Conservation (phyloP, 495 filamentous ascomycete genomes). For the Lophiostoma macrostomum region DNA sequence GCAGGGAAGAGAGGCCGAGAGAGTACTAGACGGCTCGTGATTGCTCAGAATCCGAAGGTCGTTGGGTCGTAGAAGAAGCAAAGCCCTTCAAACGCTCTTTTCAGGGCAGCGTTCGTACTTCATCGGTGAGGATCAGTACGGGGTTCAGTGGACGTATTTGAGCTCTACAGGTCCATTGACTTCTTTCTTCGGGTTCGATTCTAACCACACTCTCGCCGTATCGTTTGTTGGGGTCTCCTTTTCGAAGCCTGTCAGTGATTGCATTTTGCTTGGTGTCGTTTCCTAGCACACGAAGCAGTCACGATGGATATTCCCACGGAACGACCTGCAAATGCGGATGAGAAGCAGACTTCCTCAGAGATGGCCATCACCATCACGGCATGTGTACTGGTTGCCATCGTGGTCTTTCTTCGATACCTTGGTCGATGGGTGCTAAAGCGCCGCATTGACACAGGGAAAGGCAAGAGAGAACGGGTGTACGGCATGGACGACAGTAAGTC, state of each 20-base stretch:
- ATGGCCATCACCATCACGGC: neutral
- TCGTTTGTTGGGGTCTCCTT: no score
- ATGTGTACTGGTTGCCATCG: slow-evolving; percentile 1
- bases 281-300: neutral
- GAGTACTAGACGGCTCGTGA: no score
- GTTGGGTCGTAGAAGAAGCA: no score
- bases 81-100: no score
- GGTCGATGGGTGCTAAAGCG: slow-evolving; percentile 8
- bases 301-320: slow-evolving; percentile 9
- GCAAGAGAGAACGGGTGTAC: slow-evolving; percentile 1
- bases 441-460: neutral
- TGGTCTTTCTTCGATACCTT: slow-evolving; percentile 1
- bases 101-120: no score
- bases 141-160: no score
- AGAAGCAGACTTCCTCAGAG: neutral
- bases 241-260: neutral
- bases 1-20: no score
- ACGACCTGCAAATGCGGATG: slow-evolving; percentile 5
- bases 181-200: no score
- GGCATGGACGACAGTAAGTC: slow-evolving; percentile 14
- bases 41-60: no score
- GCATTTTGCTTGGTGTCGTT: neutral
- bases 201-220: no score
- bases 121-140: no score
- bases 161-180: no score